Conservation (phyloP, 805 yeast species). For the Zygosaccharomyces pseudorouxii region DNA sequence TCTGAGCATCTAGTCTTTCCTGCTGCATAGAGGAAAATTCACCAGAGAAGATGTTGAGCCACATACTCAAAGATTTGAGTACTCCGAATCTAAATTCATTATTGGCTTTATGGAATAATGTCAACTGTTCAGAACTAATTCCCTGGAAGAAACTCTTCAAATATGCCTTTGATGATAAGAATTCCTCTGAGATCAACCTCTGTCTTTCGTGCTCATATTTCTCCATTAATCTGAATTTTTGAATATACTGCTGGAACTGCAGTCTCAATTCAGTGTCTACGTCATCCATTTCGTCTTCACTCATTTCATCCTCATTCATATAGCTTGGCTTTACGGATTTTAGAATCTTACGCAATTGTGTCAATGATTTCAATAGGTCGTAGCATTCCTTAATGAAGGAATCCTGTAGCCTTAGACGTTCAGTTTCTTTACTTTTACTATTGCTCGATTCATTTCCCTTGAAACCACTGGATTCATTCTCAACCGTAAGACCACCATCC, state of each 20-base stretch:
- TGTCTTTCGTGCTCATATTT: conserved; percentile 48
- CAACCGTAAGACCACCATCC: conserved; percentile 10
- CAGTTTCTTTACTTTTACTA: background rate
- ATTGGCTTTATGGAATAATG: conserved; percentile 38
- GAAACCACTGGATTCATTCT: background rate
- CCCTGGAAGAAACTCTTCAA: conserved; percentile 30
- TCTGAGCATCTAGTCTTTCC: conserved; percentile 42
- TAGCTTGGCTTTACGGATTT: conserved; percentile 29
- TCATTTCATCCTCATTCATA: conserved; percentile 29
- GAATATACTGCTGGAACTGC: conserved; percentile 48
- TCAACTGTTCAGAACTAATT: conserved; percentile 34
- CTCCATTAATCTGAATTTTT: conserved; percentile 46
- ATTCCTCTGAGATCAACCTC: conserved; percentile 22
- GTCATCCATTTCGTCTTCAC: conserved; percentile 47
- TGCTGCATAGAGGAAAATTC: conserved; percentile 47
- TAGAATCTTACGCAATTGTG: conserved; percentile 30
- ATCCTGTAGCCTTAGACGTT: conserved; percentile 19
- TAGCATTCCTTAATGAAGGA: conserved; percentile 31
- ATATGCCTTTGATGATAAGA: conserved; percentile 19
- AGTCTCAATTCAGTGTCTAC: conserved; percentile 52
- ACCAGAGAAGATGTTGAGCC: conserved; percentile 41
- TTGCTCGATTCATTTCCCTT: background rate
- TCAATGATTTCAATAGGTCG: conserved; percentile 27
- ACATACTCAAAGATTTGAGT: conserved; percentile 44
- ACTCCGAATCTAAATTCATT: conserved; percentile 46